Percentiles rank a stretch among this genome's conserved stretches.
Conservation (phyloP, 495 filamentous ascomycete genomes). For the Terfezia boudieri region DNA sequence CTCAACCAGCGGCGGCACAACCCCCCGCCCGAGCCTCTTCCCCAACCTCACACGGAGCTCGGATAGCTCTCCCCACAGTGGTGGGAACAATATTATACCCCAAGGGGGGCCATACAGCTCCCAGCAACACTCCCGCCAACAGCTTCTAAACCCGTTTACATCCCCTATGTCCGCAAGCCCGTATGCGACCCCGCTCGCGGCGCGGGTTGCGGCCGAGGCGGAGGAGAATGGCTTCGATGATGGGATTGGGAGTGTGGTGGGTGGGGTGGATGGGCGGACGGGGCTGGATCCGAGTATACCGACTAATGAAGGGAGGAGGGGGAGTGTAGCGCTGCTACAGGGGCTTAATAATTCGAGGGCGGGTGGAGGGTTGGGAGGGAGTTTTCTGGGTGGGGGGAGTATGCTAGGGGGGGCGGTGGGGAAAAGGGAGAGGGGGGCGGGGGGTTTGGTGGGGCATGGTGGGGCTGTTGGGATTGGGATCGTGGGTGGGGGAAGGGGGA, state of each 20-base stretch:
- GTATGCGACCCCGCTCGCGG: constrained; percentile 13
- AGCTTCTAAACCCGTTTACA: constrained; percentile 10
- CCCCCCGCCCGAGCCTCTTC: too few species aligned
- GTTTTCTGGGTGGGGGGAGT: constrained; percentile 1
- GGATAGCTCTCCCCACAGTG: too few species aligned
- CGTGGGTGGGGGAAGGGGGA: neutral
- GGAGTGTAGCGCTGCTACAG: neutral
- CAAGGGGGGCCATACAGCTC: too few species aligned
- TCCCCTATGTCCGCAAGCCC: constrained; percentile 4
- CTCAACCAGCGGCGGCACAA: too few species aligned
- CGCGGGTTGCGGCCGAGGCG: constrained; percentile 14
- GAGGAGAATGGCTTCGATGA: constrained; percentile 6
- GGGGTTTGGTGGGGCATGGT: constrained; percentile 11
- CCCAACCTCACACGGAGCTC: too few species aligned
- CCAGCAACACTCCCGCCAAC: constrained; percentile 12
- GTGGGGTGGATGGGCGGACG: constrained; percentile 16
- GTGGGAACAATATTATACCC: too few species aligned
- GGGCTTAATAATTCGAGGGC: neutral
- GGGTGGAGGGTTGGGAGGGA: neutral
- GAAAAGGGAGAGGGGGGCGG: constrained; percentile 5
- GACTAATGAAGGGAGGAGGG: neutral
- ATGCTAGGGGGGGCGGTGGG: neutral
- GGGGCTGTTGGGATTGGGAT: constrained; percentile 13
- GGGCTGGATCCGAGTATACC: constrained; percentile 12
- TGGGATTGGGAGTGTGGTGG: constrained; percentile 14